These are phyloP conservation scores for Benincasa hispida DNA, from an alignment of 306 rosid genomes.

Conservation along the genomic window DNA sequence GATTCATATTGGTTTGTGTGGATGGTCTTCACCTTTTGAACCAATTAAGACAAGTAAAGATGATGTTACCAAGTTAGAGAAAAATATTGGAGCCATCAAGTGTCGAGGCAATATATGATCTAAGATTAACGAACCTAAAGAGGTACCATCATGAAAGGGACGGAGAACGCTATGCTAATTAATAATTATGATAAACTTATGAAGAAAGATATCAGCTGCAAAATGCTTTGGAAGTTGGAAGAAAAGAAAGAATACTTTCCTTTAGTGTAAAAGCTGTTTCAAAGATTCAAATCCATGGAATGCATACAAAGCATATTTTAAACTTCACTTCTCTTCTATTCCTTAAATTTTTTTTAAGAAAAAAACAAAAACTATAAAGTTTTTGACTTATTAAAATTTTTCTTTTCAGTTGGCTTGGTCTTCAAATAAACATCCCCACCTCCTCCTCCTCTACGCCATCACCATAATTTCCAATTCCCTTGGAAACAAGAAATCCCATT, in stretches of 20 bases:
- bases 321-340: slow-evolving; percentile 22
- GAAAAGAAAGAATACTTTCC: slow-evolving; percentile 37
- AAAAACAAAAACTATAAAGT: background rate
- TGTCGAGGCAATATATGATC: too few species aligned
- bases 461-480: background rate
- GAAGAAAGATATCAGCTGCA: too few species aligned
- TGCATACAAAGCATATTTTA: slow-evolving; percentile 48
- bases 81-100: too few species aligned
- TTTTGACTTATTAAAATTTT: background rate
- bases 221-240: background rate
- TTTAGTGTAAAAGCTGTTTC: slow-evolving; percentile 20
- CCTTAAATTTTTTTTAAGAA: slow-evolving; percentile 16
- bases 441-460: background rate
- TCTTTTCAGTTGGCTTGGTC: background rate
- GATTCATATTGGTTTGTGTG: too few species aligned
- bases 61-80: too few species aligned
- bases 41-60: too few species aligned
- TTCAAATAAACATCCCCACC: background rate
- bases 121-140: too few species aligned
- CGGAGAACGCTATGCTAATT: too few species aligned
- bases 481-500: slow-evolving; percentile 4
- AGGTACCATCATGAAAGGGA: too few species aligned
- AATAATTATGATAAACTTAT: too few species aligned
- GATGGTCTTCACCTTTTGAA: too few species aligned
- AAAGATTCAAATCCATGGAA: slow-evolving; percentile 29